Percentiles rank a stretch among this genome's conserved stretches.
Conservation (phyloP, 1,139 yeast genomes). For the Pneumocystis murina region DNA sequence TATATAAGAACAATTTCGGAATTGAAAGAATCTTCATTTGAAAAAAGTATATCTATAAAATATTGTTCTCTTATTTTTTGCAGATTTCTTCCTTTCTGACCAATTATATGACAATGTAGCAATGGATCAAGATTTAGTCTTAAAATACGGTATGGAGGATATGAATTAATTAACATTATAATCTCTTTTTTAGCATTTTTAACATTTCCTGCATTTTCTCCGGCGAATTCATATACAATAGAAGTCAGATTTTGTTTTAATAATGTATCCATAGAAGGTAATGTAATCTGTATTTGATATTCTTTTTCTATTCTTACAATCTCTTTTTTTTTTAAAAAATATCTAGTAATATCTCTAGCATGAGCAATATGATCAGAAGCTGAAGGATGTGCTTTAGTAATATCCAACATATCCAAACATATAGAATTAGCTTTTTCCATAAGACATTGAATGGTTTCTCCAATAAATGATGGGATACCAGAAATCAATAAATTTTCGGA, state of each 20-base stretch:
- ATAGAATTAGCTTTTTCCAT: slow-evolving; percentile 38
- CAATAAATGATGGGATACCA: slow-evolving; percentile 46
- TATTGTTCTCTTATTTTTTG: slow-evolving; percentile 35
- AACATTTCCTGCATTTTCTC: slow-evolving; percentile 35
- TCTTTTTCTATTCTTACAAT: slow-evolving; percentile 28
- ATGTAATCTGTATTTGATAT: slow-evolving; percentile 38
- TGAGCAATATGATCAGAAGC: slow-evolving; percentile 52
- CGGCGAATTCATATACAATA: slow-evolving; percentile 33
- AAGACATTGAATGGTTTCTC: slow-evolving; percentile 44
- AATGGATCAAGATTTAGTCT: slow-evolving; percentile 59
- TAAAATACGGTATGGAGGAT: slow-evolving; percentile 52
- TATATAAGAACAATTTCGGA: slow-evolving; percentile 33
- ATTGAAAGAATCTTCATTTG: slow-evolving; percentile 28
- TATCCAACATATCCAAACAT: slow-evolving; percentile 57
- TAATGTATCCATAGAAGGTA: slow-evolving; percentile 36
- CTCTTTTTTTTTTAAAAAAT: slow-evolving; percentile 38
- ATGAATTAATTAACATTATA: slow-evolving; percentile 55
- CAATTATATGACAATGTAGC: slow-evolving; percentile 38
- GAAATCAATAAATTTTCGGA: slow-evolving; percentile 32
- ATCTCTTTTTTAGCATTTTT: slow-evolving; percentile 39
- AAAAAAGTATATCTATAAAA: slow-evolving; percentile 42
- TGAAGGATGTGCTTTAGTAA: slow-evolving; percentile 57
- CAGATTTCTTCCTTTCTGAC: slow-evolving; percentile 25
- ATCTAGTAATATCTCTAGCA: slow-evolving; percentile 58
- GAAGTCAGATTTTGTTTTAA: slow-evolving; percentile 22